Percentiles rank a stretch among this genome's conserved stretches.
Conservation (phyloP, 768 basidiomycete genomes). For the Leccinum uliginosum region DNA sequence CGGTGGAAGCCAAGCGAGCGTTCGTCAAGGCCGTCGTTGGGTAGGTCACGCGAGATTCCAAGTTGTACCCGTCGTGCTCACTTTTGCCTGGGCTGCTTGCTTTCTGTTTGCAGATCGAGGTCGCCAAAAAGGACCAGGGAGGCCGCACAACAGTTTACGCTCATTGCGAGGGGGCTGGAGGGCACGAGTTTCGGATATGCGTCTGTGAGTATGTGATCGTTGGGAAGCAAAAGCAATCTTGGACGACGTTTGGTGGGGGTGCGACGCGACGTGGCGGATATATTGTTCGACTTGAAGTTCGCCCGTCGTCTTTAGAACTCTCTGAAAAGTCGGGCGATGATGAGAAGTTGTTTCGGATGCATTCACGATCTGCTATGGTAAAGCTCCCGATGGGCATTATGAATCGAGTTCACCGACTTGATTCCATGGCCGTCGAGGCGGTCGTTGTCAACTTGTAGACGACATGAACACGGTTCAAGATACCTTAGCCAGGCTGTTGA, state of each 20-base stretch:
- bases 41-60: constrained; percentile 38
- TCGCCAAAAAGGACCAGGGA: constrained; percentile 73
- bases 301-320: too few relatives aligned
- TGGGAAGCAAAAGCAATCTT: neutral
- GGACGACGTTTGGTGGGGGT: neutral
- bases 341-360: neutral
- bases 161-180: constrained; percentile 80
- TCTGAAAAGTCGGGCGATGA: too few relatives aligned
- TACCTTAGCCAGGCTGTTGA: neutral
- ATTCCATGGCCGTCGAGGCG: too few relatives aligned
- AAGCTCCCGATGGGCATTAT: neutral
- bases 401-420: too few relatives aligned
- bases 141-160: constrained; percentile 82
- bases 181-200: constrained; percentile 85
- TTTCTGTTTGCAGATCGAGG: constrained; percentile 49
- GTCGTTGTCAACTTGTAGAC: too few relatives aligned
- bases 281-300: too few relatives aligned
- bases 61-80: neutral
- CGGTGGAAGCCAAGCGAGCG: constrained; percentile 68
- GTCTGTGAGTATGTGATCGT: constrained; percentile 44
- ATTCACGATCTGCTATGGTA: neutral
- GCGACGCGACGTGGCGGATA: too few relatives aligned
- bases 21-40: constrained; percentile 69
- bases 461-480: too few relatives aligned
- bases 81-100: too few relatives aligned